Conservation (phyloP, 163 green algal genomes). For the Prototheca wickerhamii region DNA sequence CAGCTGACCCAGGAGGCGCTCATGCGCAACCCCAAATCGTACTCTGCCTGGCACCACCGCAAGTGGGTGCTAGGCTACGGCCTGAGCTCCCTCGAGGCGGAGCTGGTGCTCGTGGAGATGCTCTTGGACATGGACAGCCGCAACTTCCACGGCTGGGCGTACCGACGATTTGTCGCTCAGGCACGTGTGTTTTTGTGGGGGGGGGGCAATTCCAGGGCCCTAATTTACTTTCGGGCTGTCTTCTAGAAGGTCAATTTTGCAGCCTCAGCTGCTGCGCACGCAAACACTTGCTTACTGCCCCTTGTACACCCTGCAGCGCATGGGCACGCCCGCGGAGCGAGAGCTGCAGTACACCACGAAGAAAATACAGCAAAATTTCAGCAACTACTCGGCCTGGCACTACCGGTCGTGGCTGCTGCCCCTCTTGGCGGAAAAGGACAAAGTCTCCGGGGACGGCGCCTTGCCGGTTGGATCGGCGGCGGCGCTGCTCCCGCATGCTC, state of each 20-base stretch:
- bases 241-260: background rate
- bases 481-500: constrained; percentile 40
- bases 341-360: constrained; percentile 62
- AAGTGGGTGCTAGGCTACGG: constrained; percentile 59
- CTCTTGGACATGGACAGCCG: constrained; percentile 75
- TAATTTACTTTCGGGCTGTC: background rate
- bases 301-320: constrained; percentile 11
- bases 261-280: too few species aligned
- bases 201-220: background rate
- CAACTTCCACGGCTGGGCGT: constrained; percentile 95
- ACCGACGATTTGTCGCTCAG: constrained; percentile 64
- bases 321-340: constrained; percentile 28
- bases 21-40: constrained; percentile 82
- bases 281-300: too few species aligned
- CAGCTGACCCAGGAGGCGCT: constrained; percentile 58
- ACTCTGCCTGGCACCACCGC: constrained; percentile 87
- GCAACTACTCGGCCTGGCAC: constrained; percentile 97
- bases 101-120: constrained; percentile 67
- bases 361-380: constrained; percentile 89
- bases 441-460: background rate
- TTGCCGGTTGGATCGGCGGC: background rate
- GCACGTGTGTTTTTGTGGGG: background rate
- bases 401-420: constrained; percentile 70
- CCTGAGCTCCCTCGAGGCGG: constrained; percentile 48
- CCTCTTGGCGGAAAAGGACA: background rate